Base-by-base conservation (phyloP, 2,329 filamentous ascomycete species). In the Sporothrix euskadiensis region DNA sequence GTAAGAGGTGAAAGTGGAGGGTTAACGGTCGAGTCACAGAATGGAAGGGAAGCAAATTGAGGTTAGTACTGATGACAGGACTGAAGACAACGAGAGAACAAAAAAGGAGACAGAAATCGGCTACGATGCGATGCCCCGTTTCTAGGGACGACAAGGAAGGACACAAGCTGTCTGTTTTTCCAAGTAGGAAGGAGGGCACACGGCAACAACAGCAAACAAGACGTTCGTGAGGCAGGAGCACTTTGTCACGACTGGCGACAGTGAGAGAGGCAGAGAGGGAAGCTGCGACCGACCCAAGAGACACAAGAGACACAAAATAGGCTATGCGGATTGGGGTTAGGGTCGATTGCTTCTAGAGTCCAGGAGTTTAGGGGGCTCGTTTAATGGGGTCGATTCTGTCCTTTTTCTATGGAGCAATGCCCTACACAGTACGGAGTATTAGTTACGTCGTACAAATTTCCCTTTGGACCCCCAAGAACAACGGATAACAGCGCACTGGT, bases 271-370 rank as follows among this genome's bases (percentile, higher is more conserved):
- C 22, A 63, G 35, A 26, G 26, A 26, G 26, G 26, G 70, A 57
- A 61, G 54, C 54, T 44, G 69, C 69, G 69, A 61, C 65, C 47
- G 26, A 70, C 35, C 12, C 32, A 30, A 56, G 16, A 22, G 16
- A 10, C 66, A 14, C 41, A 49, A 8, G 14, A n/a, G n/a, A 26
- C 26, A 26, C 26, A 26, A 26, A 30, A 14, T 8, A 9, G 12
- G 19, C 26, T n/a, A 69, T 65, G 65, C 65, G 71, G 59, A 73
- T 71, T 71, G 73, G 71, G 73, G 68, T 74, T 74, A 73, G 71
- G 71, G 59, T 49, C 30, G 59, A 68, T 61, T 61, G 26, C 26
- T 56, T 49, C 44, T 49, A 14, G 44, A 49, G 44, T 49, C 14
- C 44, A 49, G 6, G 44, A 19, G 22, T 26, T 1, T 26, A 26